A percentile compares a stretch with the other conserved stretches of the same genome.
phyloP scores from a whole-genome alignment of 208 protist genomes.

The Cochliopodium minus region DNA sequence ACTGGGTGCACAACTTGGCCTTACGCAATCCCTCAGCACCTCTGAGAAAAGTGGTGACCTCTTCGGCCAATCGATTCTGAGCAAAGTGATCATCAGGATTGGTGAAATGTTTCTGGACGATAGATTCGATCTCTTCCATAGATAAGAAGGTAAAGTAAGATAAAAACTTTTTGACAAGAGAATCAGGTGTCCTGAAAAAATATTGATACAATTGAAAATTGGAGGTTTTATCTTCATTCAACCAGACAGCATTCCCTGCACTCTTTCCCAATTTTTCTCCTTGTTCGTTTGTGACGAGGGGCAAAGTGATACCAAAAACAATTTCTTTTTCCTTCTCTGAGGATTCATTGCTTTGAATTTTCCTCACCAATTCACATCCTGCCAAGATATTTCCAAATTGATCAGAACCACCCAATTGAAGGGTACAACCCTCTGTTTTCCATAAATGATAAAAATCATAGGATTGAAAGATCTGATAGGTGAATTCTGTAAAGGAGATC shows the following conservation, averaged over 20 bases:
- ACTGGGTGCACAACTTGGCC: not conserved
- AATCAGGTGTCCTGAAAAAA: slow-evolving; percentile 18
- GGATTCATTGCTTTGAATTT: not conserved
- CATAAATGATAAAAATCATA: slow-evolving; percentile 32
- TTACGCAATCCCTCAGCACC: not conserved
- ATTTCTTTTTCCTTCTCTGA: not conserved
- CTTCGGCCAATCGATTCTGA: slow-evolving; percentile 13
- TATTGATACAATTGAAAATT: slow-evolving; percentile 27
- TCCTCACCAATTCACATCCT: slow-evolving; percentile 21
- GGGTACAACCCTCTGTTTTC: slow-evolving; percentile 4
- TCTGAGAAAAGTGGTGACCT: not conserved
- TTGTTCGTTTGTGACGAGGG: slow-evolving; percentile 22
- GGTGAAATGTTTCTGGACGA: not conserved
- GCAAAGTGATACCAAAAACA: slow-evolving; percentile 22
- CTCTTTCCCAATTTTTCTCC: slow-evolving; percentile 37
- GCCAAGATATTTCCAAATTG: slow-evolving; percentile 39
- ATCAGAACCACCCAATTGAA: slow-evolving; percentile 36
- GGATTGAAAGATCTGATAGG: slow-evolving; percentile 27
- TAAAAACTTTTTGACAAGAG: slow-evolving; percentile 17
- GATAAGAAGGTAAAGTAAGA: slow-evolving; percentile 18
- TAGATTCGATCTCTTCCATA: not conserved
- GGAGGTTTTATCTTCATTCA: slow-evolving; percentile 17
- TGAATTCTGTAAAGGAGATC: slow-evolving; percentile 34
- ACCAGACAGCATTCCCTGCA: slow-evolving; percentile 29
- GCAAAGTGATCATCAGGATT: slow-evolving; percentile 9